Conservation (phyloP, 306 rosid species). For the Vigna hirtella region DNA sequence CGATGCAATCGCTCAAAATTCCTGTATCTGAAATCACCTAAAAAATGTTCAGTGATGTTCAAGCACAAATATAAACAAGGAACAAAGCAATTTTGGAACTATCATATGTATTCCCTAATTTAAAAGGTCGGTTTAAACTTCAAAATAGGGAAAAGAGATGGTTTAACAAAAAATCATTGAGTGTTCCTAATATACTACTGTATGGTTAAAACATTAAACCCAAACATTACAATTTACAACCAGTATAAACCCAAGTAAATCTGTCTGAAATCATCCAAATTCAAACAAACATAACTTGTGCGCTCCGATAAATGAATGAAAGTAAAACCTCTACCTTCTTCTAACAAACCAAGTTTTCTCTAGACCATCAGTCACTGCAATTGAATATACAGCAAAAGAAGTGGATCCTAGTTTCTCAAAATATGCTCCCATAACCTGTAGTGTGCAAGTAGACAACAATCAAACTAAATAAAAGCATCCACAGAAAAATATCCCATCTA, state of each 20-base stretch:
- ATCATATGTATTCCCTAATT: slow-evolving; percentile 23
- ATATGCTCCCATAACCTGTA: slow-evolving; percentile 95
- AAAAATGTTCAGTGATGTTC: slow-evolving; percentile 20
- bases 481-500: not conserved
- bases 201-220: slow-evolving; percentile 12
- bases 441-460: slow-evolving; percentile 37
- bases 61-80: slow-evolving; percentile 32
- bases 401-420: slow-evolving; percentile 95
- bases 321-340: slow-evolving; percentile 70
- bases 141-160: not conserved
- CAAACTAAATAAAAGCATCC: slow-evolving; percentile 30
- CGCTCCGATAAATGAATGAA: slow-evolving; percentile 22
- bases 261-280: not conserved
- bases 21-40: slow-evolving; percentile 70
- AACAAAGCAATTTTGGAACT: slow-evolving; percentile 27
- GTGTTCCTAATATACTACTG: not conserved
- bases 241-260: not conserved
- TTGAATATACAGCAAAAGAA: slow-evolving; percentile 97
- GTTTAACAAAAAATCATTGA: slow-evolving; percentile 1
- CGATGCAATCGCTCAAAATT: slow-evolving; percentile 98
- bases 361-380: slow-evolving; percentile 88
- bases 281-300: slow-evolving; percentile 28
- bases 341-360: slow-evolving; percentile 93
- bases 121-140: slow-evolving; percentile 10
- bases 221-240: not conserved